Conservation (phyloP, 148 eudicot genomes). For the Rheum nobile region DNA sequence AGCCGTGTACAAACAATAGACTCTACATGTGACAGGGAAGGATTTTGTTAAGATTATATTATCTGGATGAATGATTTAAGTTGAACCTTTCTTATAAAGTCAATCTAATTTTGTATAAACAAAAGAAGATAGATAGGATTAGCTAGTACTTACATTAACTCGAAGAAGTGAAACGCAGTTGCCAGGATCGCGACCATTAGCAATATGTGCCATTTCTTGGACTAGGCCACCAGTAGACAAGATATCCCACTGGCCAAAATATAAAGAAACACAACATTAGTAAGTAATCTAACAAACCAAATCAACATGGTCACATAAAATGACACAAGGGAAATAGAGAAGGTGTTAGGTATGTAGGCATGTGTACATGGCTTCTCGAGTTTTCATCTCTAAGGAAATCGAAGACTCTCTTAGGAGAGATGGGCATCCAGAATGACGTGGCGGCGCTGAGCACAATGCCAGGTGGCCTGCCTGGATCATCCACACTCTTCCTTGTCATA, state of each 20-base stretch:
- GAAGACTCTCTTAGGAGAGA: constrained; percentile 76
- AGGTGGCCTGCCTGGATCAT: constrained; percentile 97
- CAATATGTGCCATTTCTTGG: constrained; percentile 78
- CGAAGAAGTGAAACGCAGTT: constrained; percentile 67
- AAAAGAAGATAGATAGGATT: no score
- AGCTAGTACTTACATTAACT: constrained; percentile 53
- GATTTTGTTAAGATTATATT: no score
- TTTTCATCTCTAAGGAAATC: constrained; percentile 92
- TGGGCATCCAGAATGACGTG: constrained; percentile 95
- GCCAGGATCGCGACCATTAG: constrained; percentile 75
- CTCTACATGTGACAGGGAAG: no score
- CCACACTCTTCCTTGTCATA: constrained; percentile 97
- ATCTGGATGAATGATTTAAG: no score
- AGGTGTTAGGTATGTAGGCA: not conserved
- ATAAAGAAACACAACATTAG: not conserved
- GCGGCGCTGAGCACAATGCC: constrained; percentile 98
- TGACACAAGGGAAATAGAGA: not conserved
- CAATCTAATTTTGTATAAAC: no score
- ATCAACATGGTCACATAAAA: not conserved
- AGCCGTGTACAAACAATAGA: no score
- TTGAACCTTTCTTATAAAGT: no score
- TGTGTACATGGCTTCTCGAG: constrained; percentile 70
- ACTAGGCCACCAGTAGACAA: constrained; percentile 69
- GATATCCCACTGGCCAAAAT: constrained; percentile 35
- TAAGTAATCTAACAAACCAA: not conserved